A percentile compares a stretch with the other conserved stretches of the same genome.
Evolutionary conservation across 2,329 filamentous ascomycete genomes (phyloP).

Genomic region (Didymella arachidicola): DNA sequence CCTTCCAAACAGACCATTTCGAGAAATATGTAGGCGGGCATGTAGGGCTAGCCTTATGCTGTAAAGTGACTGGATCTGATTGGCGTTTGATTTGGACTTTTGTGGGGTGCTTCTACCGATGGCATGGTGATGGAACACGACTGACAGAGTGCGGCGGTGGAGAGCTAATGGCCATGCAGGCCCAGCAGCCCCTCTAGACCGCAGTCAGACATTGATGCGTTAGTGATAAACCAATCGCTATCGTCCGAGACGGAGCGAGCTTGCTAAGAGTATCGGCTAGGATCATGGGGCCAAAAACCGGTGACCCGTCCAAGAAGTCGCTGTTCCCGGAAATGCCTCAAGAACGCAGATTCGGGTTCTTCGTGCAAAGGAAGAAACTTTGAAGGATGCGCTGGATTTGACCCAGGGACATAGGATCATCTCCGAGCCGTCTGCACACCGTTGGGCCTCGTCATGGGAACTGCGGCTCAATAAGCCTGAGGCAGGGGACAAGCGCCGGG

Average conservation of each 20-base stretch:
- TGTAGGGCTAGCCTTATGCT: constrained; percentile 12
- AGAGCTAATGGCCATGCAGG: background rate
- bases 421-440: constrained; percentile 1
- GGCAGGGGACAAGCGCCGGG: background rate
- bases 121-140: background rate
- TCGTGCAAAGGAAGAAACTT: background rate
- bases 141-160: background rate
- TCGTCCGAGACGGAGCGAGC: constrained; percentile 2
- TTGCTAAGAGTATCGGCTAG: constrained; percentile 25
- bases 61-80: background rate
- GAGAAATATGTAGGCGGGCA: background rate
- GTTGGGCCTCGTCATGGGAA: constrained; percentile 4
- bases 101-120: constrained; percentile 2
- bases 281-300: constrained; percentile 35
- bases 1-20: background rate
- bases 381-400: background rate
- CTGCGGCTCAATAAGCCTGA: background rate
- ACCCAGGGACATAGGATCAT: background rate
- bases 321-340: constrained; percentile 18
- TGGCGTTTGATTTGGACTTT: background rate
- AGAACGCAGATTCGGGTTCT: constrained; percentile 7
- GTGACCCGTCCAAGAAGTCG: constrained; percentile 25
- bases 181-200: background rate
- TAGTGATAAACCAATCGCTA: constrained; percentile 15
- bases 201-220: constrained; percentile 5